A percentile compares a stretch with the other conserved stretches of the same genome.
Conservation (phyloP, 768 basidiomycete species). For the Rickenella mellea region DNA sequence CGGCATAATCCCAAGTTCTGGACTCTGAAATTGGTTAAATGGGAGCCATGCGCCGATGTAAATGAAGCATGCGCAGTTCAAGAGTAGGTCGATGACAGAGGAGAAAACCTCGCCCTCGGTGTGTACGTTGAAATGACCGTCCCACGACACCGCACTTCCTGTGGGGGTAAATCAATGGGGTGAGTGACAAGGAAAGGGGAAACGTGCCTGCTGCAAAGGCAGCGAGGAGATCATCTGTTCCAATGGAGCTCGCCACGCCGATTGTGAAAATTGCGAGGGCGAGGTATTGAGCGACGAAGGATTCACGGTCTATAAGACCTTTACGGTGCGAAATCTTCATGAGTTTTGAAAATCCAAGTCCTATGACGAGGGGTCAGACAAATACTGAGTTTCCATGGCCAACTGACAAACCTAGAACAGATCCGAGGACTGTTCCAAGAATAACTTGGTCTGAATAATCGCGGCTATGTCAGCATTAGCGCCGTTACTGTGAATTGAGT, state of each 20-base stretch:
- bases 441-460: constrained; percentile 60
- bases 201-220: constrained; percentile 70
- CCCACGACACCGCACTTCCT: constrained; percentile 90
- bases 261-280: constrained; percentile 64
- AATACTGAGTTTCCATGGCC: neutral
- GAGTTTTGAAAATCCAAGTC: constrained; percentile 56
- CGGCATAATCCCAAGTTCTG: constrained; percentile 51
- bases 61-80: constrained; percentile 74
- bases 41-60: constrained; percentile 87
- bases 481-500: neutral
- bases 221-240: constrained; percentile 82
- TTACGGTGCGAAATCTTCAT: constrained; percentile 61
- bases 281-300: constrained; percentile 79
- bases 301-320: constrained; percentile 69
- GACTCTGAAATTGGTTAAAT: constrained; percentile 45
- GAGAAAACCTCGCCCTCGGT: constrained; percentile 84
- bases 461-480: neutral
- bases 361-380: constrained; percentile 21
- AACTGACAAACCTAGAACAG: constrained; percentile 31
- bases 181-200: neutral
- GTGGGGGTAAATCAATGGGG: constrained; percentile 16
- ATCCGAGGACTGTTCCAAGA: constrained; percentile 62
- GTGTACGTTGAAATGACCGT: constrained; percentile 71
- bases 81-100: constrained; percentile 80
- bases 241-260: constrained; percentile 73